A percentile compares a stretch with the other conserved stretches of the same genome.
phyloP scores from a whole-genome alignment of 1,139 yeast species.

The Protomyces pachydermus region DNA sequence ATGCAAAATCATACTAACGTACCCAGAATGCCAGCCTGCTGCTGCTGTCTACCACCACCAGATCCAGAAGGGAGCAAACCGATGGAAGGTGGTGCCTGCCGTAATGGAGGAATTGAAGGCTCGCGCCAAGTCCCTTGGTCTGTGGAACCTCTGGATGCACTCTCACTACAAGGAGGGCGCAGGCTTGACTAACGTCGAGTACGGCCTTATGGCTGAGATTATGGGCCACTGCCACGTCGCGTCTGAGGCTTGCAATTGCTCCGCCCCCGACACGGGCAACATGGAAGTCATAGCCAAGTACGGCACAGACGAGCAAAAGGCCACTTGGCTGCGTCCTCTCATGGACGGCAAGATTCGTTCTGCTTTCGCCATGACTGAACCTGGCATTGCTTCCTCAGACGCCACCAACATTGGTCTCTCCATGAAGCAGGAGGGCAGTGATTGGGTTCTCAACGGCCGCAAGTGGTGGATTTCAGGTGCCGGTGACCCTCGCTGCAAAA shows the following conservation, averaged over 20 bases:
- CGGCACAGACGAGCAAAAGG: constrained; percentile 52
- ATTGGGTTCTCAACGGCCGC: constrained; percentile 57
- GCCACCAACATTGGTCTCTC: constrained; percentile 58
- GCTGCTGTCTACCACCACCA: constrained; percentile 47
- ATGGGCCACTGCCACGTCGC: constrained; percentile 43
- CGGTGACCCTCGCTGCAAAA: constrained; percentile 59
- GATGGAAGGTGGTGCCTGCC: constrained; percentile 53
- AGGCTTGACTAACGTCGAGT: constrained; percentile 61
- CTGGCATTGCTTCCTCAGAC: constrained; percentile 60
- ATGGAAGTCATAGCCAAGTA: constrained; percentile 64
- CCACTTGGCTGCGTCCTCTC: constrained; percentile 53
- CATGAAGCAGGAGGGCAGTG: constrained; percentile 48
- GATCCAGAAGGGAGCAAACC: constrained; percentile 37
- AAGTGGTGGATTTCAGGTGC: constrained; percentile 78
- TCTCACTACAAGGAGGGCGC: constrained; percentile 58
- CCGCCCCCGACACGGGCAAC: constrained; percentile 72
- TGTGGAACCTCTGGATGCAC: constrained; percentile 64
- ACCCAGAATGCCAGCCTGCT: constrained; percentile 53
- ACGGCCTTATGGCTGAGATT: constrained; percentile 66
- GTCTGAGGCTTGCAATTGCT: constrained; percentile 51
- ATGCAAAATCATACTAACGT: constrained; percentile 36
- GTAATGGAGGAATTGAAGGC: constrained; percentile 52
- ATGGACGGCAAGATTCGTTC: constrained; percentile 58
- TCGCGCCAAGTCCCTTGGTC: constrained; percentile 54
- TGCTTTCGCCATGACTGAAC: constrained; percentile 69